Conservation (phyloP, 306 rosid genomes). For the Castanea crenata region DNA sequence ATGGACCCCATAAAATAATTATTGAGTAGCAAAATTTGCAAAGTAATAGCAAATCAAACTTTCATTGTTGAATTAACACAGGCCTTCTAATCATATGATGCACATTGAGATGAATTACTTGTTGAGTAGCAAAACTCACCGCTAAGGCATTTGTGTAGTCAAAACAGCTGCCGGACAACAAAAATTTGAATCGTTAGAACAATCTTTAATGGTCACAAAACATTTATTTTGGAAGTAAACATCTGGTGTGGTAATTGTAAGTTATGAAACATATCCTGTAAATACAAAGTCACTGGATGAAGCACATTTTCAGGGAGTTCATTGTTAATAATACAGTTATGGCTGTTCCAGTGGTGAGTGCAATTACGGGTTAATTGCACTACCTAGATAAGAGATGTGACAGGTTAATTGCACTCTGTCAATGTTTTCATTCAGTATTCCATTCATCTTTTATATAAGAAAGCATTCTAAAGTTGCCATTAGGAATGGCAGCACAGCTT, state of each 20-base stretch:
- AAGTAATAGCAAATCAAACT: no score
- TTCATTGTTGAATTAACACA: not conserved
- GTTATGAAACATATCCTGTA: not conserved
- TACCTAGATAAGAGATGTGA: not conserved
- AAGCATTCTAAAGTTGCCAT: not conserved
- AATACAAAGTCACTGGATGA: not conserved
- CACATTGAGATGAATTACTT: slow-evolving; percentile 10
- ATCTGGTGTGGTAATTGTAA: not conserved
- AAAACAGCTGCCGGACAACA: slow-evolving; percentile 67
- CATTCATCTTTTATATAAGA: not conserved
- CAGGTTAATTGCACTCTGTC: not conserved
- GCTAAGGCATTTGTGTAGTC: slow-evolving; percentile 96
- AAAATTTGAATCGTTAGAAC: slow-evolving; percentile 21
- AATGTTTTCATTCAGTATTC: not conserved
- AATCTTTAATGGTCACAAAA: slow-evolving; percentile 11
- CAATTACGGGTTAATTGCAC: not conserved
- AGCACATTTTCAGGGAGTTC: not conserved
- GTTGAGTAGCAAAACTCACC: slow-evolving; percentile 46
- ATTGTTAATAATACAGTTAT: not conserved
- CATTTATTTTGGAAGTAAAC: not conserved
- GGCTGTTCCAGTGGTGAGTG: not conserved
- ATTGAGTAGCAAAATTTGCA: no score
- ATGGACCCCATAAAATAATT: no score
- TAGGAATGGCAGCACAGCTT: not conserved
- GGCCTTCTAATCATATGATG: not conserved